Base-by-base conservation (phyloP, 2,329 filamentous ascomycete species). In the Pestalotiopsis sp. region DNA sequence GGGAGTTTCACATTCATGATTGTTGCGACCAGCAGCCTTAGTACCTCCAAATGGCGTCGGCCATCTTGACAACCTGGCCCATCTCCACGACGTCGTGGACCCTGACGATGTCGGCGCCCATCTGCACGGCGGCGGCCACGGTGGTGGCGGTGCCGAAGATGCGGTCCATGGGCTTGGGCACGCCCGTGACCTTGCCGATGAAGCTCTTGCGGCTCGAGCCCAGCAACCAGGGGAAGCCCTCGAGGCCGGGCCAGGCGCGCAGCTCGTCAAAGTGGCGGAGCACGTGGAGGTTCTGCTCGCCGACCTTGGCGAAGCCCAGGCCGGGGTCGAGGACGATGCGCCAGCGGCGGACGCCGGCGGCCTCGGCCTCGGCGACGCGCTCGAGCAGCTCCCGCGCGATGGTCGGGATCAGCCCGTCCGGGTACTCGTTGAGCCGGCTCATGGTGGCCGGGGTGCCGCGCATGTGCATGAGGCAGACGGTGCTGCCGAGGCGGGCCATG, bases 261-360 rank as follows among this genome's bases (percentile, higher is more conserved):
- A 97, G 82, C 72, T 90, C 87, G 9, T 85, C 84, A 39, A 97
- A 81, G 1, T 88, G 82, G 9, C 92, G 85, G 41, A 99, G 83
- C 2, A 99, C 82, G 74, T 94, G 90, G 2, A 98, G 82, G 79
- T 98, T 98, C 78, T 98, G 94, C 56, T 87, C 84, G 67, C 86
- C 85, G 0, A 89, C 91, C 83, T 99, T 99, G 68, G 96, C 94
- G 78, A 99, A 99, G 0, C 96, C 96, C 39, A 99, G 88, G 0
- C 96, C 96, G 0, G 96, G 96, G 78, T 99, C 96, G 1, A 98
- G 89, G 41, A 98, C 90, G 72, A 99, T 97, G 72, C 95, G 92
- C 96, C 96, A 99, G 63, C 95, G 91, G 4, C 93, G 87, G 58
- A 99, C 88, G 0, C 96, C 96, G 0, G 94, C 94, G 14, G 84